Evolutionary conservation across 139 green algal genomes (phyloP).

Genomic region (Diplosphaera chodatii): DNA sequence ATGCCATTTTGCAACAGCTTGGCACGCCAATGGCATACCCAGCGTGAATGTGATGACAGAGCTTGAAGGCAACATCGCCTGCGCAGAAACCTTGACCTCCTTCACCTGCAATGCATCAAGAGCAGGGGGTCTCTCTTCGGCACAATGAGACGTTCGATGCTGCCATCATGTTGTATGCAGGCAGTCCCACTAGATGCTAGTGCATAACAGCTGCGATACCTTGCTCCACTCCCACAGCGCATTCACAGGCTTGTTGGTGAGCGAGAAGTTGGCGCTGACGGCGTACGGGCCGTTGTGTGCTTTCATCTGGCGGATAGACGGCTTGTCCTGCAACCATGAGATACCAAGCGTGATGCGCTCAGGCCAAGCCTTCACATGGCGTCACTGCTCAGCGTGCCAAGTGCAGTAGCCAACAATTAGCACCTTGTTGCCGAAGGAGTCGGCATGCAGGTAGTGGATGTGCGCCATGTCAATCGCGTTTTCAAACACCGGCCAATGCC

Average conservation of each 20-base stretch:
- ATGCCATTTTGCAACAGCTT: no score
- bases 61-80: constrained; percentile 67
- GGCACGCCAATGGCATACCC: constrained; percentile 17
- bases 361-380: no score
- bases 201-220: constrained; percentile 23
- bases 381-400: no score
- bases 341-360: no score
- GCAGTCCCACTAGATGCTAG: no score
- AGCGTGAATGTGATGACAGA: constrained; percentile 69
- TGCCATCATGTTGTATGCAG: no score
- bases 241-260: constrained; percentile 81
- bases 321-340: constrained; percentile 28
- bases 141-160: no score
- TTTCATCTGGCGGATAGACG: constrained; percentile 64
- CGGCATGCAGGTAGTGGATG: constrained; percentile 83
- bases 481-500: constrained; percentile 73
- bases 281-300: constrained; percentile 25
- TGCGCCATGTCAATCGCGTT: constrained; percentile 87
- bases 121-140: no score
- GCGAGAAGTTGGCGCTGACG: constrained; percentile 37
- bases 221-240: constrained; percentile 59
- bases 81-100: constrained; percentile 57
- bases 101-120: constrained; percentile 25
- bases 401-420: no score
- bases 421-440: constrained; percentile 64